Conservation (phyloP, 495 filamentous ascomycete species). For the Hypoxylon subgilvum region DNA sequence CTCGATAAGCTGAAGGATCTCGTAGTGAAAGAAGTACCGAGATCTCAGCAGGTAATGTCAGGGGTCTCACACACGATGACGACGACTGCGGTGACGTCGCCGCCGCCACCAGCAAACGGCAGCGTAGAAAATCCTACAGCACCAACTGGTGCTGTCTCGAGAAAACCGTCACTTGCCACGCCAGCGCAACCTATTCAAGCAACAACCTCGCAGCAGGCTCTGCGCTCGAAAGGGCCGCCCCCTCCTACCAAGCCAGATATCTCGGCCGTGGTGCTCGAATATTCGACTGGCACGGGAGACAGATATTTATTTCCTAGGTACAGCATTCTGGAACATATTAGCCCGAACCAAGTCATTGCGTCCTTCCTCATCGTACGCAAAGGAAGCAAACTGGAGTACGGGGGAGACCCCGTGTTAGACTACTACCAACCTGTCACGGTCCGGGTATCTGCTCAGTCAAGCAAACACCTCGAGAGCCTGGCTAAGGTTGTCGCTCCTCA, state of each 20-base stretch:
- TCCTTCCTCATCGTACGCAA: constrained; percentile 71
- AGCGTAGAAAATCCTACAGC: constrained; percentile 15
- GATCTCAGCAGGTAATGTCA: constrained; percentile 25
- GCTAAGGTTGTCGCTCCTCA: constrained; percentile 75
- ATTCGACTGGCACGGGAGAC: constrained; percentile 79
- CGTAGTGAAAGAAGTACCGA: constrained; percentile 36
- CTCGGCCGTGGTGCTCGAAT: constrained; percentile 82
- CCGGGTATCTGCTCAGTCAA: constrained; percentile 67
- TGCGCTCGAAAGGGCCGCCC: constrained; percentile 61
- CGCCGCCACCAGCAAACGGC: constrained; percentile 39
- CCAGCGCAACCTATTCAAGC: constrained; percentile 37
- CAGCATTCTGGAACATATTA: constrained; percentile 76
- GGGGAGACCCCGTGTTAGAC: constrained; percentile 62
- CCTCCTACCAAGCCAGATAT: constrained; percentile 64
- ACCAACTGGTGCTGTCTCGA: constrained; percentile 32
- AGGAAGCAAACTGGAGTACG: constrained; percentile 60
- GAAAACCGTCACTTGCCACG: constrained; percentile 34
- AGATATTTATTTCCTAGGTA: constrained; percentile 88
- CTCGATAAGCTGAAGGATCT: constrained; percentile 47
- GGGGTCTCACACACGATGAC: constrained; percentile 23
- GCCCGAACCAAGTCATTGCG: constrained; percentile 56
- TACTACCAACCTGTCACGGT: constrained; percentile 93
- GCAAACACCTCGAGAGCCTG: constrained; percentile 73
- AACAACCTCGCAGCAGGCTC: constrained; percentile 47
- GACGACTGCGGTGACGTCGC: too few relatives aligned